phyloP scores from a whole-genome alignment of 1,284 basidiomycete species.

The Ceratobasidium sp. region DNA sequence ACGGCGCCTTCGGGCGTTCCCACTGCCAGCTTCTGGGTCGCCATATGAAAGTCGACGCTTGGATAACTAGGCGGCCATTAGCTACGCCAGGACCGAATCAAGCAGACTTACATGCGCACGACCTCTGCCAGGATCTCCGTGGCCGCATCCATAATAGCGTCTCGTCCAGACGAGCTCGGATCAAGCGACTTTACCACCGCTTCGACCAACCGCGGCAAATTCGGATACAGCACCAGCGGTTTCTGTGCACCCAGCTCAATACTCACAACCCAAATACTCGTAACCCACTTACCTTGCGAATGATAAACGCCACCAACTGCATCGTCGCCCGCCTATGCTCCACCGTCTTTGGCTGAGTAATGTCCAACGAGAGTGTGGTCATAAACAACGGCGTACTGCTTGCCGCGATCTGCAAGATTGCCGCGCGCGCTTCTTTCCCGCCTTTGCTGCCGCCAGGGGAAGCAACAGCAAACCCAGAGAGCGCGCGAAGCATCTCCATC shows the following conservation, averaged over 20 bases:
- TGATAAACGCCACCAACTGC: slow-evolving; percentile 93
- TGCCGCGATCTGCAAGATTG: slow-evolving; percentile 86
- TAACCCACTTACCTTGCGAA: slow-evolving; percentile 73
- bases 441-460: slow-evolving; percentile 70
- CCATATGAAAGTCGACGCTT: slow-evolving; percentile 88
- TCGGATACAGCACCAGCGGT: slow-evolving; percentile 86
- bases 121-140: slow-evolving; percentile 93
- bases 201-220: slow-evolving; percentile 89
- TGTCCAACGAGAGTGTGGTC: slow-evolving; percentile 92
- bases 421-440: slow-evolving; percentile 75
- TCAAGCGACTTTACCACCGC: slow-evolving; percentile 97
- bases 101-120: slow-evolving; percentile 78
- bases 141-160: slow-evolving; percentile 88
- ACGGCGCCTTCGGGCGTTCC: slow-evolving; percentile 94
- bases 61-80: slow-evolving; percentile 73
- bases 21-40: slow-evolving; percentile 88
- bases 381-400: slow-evolving; percentile 92
- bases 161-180: slow-evolving; percentile 87
- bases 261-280: background rate
- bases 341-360: slow-evolving; percentile 80
- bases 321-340: slow-evolving; percentile 89
- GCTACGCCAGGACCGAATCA: background rate
- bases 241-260: slow-evolving; percentile 61
- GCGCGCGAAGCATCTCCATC: slow-evolving; percentile 85
- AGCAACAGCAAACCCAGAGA: slow-evolving; percentile 84